A percentile compares a stretch with the other conserved stretches of the same genome.
phyloP scores from a whole-genome alignment of 495 filamentous ascomycete genomes.

The Daldinia childiae region DNA sequence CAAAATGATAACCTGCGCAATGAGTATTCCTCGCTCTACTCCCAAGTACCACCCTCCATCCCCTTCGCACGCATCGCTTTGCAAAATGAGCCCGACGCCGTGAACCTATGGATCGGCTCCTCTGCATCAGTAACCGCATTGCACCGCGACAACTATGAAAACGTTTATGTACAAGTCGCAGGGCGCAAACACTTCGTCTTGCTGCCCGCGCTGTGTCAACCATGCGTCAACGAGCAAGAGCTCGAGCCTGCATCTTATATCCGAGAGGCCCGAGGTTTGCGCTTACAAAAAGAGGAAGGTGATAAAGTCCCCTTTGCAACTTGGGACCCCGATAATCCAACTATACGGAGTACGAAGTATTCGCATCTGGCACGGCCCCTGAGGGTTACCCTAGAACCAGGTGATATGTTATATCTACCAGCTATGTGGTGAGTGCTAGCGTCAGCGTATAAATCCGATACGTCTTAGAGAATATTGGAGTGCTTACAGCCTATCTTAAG shows the following conservation, averaged over 20 bases:
- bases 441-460: background rate
- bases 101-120: constrained; percentile 84
- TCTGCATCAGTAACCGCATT: constrained; percentile 69
- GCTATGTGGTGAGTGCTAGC: constrained; percentile 69
- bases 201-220: constrained; percentile 69
- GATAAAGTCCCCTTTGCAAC: constrained; percentile 67
- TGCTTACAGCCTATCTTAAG: constrained; percentile 34
- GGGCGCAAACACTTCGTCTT: constrained; percentile 77
- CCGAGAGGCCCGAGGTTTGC: constrained; percentile 45
- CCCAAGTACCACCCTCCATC: constrained; percentile 64
- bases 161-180: constrained; percentile 77
- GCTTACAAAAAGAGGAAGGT: constrained; percentile 49
- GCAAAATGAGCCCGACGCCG: constrained; percentile 67
- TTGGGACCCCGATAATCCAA: constrained; percentile 74
- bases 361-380: constrained; percentile 64
- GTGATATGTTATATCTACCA: constrained; percentile 84
- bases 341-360: constrained; percentile 58
- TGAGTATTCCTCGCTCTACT: constrained; percentile 69
- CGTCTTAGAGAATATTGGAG: background rate
- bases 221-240: constrained; percentile 68
- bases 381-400: constrained; percentile 68
- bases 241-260: constrained; percentile 64
- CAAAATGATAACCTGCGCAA: constrained; percentile 80
- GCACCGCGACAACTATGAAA: constrained; percentile 84
- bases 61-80: constrained; percentile 75